Evolutionary conservation across 225 moss, liverwort and hornwort genomes (phyloP), one percentile per base, ranked within the genome.

Genomic region (Pleurozium schreberi): DNA sequence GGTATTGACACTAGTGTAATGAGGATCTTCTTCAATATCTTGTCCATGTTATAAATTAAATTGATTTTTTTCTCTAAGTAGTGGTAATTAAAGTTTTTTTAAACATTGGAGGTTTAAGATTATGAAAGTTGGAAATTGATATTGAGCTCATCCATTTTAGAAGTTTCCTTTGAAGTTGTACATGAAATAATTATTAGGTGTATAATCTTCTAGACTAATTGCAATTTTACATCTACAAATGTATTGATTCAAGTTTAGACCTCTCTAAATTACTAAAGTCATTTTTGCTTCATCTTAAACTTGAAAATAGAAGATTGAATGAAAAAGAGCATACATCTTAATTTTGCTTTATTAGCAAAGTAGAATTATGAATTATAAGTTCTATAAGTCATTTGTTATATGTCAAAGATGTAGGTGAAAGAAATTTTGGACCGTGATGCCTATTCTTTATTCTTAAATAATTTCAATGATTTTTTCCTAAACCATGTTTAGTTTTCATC

Each of bases 361-460:
- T 34, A 36, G 22, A 52, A 21, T 34, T 52, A 14, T 19, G 12
- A 20, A 33, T 33, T 33, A 50, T 13, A 75, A 34, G 5, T 34
- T 34, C 0, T 12, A 21, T 50, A 50, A 4, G 49, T 75, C 21
- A 75, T 34, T 34, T 34, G 5, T 52, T 22, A 22, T 34, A 22
- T 34, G 52, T 21, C 5, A 76, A 36, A 52, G 34, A 52, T 52
- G 2, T 52, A 22, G 12, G 5, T 34, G 8, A 52, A 34, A 52
- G 1, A 6, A 73, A 20, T 8, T 19, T 50, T 22, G 8, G 8
- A 5, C 9, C 0, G 9, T 14, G 9, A 0, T 22, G 0, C 6
- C 36, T 8, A 68, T 52, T 36, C 0, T 52, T 22, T 36, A 0
- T 52, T 14, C 0, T 12, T 13, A 12, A 75, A 13, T 75, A 14